A percentile compares a stretch with the other conserved stretches of the same genome.
phyloP scores from a whole-genome alignment of 2,329 filamentous ascomycete species.

The Epichloe hybrida region DNA sequence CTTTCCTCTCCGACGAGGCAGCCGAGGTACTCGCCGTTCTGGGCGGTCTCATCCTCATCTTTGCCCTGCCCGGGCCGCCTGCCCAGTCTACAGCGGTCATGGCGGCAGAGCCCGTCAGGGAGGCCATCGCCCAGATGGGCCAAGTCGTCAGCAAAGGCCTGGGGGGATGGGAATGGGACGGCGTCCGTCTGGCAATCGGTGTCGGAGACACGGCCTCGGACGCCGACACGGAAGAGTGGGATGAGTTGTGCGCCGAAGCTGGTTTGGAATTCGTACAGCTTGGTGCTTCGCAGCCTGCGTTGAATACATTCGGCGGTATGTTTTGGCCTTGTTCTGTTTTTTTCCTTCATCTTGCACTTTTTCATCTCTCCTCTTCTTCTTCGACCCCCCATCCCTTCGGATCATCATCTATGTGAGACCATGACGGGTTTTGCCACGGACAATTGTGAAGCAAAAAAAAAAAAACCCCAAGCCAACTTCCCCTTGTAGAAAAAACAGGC shows the following conservation, averaged over 20 bases:
- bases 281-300: slow-evolving; percentile 22
- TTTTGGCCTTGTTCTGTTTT: neutral
- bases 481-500: slow-evolving; percentile 38
- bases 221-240: slow-evolving; percentile 43
- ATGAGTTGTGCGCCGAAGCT: slow-evolving; percentile 41
- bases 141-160: slow-evolving; percentile 42
- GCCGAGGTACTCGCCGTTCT: slow-evolving; percentile 47
- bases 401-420: neutral
- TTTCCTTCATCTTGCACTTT: too few species aligned
- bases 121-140: slow-evolving; percentile 38
- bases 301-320: slow-evolving; percentile 48
- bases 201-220: slow-evolving; percentile 36
- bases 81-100: slow-evolving; percentile 6
- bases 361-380: neutral
- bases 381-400: neutral
- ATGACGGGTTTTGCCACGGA: neutral
- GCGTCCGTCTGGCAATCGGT: slow-evolving; percentile 45
- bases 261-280: slow-evolving; percentile 52
- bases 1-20: slow-evolving; percentile 48
- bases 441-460: too few species aligned
- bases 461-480: too few species aligned
- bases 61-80: slow-evolving; percentile 13
- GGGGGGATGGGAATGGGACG: slow-evolving; percentile 49
- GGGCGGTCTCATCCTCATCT: slow-evolving; percentile 40
- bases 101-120: slow-evolving; percentile 13